phyloP scores from a whole-genome alignment of 1,284 basidiomycete genomes.

The Phlebopus sp. region DNA sequence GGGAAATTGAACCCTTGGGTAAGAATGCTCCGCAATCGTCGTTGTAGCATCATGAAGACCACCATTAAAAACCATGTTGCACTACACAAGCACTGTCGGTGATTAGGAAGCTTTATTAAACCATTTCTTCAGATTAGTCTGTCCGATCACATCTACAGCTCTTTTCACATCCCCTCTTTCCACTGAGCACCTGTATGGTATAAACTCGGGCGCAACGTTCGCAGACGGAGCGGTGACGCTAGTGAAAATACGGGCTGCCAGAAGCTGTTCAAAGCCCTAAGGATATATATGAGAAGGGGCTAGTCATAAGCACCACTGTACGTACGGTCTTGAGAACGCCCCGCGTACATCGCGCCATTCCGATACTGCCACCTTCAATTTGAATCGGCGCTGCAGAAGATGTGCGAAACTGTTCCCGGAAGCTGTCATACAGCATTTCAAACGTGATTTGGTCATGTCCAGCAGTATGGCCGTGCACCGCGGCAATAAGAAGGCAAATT shows the following conservation, averaged over 20 bases:
- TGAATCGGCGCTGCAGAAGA: conserved; percentile 72
- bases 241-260: conserved; percentile 51
- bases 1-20: neutral
- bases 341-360: conserved; percentile 66
- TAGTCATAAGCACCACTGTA: conserved; percentile 9
- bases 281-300: conserved; percentile 7
- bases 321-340: conserved; percentile 61
- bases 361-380: conserved; percentile 67
- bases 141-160: conserved; percentile 62
- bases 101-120: conserved; percentile 50
- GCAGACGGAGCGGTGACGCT: conserved; percentile 43
- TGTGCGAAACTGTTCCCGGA: conserved; percentile 63
- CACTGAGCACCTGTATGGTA: conserved; percentile 60
- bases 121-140: conserved; percentile 77
- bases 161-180: conserved; percentile 58
- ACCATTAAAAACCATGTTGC: neutral
- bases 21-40: too few species aligned
- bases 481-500: conserved; percentile 72
- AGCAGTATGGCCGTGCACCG: conserved; percentile 56
- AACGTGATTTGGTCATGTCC: conserved; percentile 74
- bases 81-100: neutral
- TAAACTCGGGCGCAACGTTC: conserved; percentile 57
- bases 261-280: conserved; percentile 69
- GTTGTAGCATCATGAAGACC: too few species aligned
- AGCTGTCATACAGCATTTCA: conserved; percentile 72